Base-by-base conservation (phyloP, 345 rosid genomes). In the Rhodomyrtus tomentosa region DNA sequence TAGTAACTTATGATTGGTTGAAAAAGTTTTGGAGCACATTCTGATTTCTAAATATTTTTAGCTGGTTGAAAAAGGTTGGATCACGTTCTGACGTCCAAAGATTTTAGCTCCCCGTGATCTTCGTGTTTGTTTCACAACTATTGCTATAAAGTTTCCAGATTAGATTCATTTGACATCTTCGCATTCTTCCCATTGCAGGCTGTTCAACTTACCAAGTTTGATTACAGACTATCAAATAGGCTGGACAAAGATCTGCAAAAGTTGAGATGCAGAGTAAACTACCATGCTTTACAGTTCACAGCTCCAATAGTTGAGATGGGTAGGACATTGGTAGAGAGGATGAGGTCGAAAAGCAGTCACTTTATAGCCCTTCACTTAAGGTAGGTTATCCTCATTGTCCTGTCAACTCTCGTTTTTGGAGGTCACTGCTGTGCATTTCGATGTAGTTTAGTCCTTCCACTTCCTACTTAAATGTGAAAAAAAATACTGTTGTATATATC, bases 261-360 rank as follows among this genome's bases (percentile, higher is more conserved):
- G 90, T 92, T 96, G 72, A 94, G 99, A 85, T 96, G 99, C 59
- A 95, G 98, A 90, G 98, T 92, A 56, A 96, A 95, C 88, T 96
- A 94, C 90, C 98, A 96, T 85, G 93, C 98, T 59, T 82, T 96
- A 62, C 93, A 90, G 81, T 96, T 94, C 86, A 92, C 98, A 8
- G 89, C 91, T 83, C 85, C 93, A 40, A 93, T 96, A 87, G 90
- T 81, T 84, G 88, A 86, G 85, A 91, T 94, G 92, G 98, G 99
- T 16, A 90, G 89, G 90, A 73, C 79, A 45, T 86, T 95, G 89
- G 94, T 92, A 74, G 88, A 91, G 76, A 93, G 96, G 86, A 95
- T 93, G 99, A 91, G 93, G 89, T 89, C 83, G 82, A 94, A 89
- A 83, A 86, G 93, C 87, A 86, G 91, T 82, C 92, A 92, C 87